These are phyloP conservation scores for Persicaria tinctoria DNA, from an alignment of 148 eudicot genomes.

Conservation along the genomic window DNA sequence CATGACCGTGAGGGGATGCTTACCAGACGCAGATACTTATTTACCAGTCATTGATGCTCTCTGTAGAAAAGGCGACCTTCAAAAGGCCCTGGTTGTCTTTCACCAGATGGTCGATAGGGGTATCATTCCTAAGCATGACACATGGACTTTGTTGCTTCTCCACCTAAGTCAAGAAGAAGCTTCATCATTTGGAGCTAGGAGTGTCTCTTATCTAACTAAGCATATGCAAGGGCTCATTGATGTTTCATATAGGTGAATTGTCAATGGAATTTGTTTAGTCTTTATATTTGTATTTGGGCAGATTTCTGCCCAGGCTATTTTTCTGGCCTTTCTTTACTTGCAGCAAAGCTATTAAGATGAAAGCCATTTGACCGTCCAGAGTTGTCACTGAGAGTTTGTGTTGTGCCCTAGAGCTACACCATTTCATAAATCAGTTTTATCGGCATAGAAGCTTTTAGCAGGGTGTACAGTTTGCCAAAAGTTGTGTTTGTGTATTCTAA, in stretches of 20 bases:
- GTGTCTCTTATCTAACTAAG: not conserved
- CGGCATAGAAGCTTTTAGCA: not conserved
- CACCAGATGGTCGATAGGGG: conserved; percentile 55
- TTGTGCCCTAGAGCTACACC: not conserved
- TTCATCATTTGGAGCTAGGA: not conserved
- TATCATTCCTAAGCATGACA: conserved; percentile 33
- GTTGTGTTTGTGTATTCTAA: too few species aligned
- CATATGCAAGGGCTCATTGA: not conserved
- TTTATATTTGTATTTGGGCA: not conserved
- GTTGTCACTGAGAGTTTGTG: not conserved
- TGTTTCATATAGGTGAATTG: not conserved
- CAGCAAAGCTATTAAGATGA: not conserved
- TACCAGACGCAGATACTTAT: conserved; percentile 45
- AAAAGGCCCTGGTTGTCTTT: conserved; percentile 35
- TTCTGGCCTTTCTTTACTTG: not conserved
- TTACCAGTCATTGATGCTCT: conserved; percentile 38
- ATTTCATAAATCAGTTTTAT: not conserved
- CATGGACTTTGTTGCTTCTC: conserved; percentile 51
- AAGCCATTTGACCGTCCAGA: not conserved
- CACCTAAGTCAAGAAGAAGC: conserved; percentile 22
- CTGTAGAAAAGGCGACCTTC: conserved; percentile 43
- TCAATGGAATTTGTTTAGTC: not conserved
- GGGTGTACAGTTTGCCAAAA: not conserved
- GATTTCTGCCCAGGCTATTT: not conserved
- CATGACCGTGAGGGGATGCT: conserved; percentile 42